A percentile compares a stretch with the other conserved stretches of the same genome.
Evolutionary conservation across 2,329 filamentous ascomycete species (phyloP).

Genomic region (Diaporthe ampelina): DNA sequence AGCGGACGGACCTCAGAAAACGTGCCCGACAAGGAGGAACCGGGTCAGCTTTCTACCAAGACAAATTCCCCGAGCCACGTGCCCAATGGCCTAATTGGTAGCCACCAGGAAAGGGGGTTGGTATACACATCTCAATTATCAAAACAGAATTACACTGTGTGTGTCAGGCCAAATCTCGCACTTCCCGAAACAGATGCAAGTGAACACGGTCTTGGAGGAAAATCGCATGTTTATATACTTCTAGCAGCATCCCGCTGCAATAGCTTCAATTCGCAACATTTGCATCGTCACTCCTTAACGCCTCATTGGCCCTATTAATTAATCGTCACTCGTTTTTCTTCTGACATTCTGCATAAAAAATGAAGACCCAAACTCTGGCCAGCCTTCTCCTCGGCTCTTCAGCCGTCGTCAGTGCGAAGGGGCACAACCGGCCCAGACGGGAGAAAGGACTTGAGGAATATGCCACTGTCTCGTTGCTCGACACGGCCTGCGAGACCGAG

Average conservation of each 20-base stretch:
- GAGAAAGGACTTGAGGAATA: neutral
- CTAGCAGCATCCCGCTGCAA: neutral
- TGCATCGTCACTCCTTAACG: neutral
- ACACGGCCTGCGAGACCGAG: conserved; percentile 26
- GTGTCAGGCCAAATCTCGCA: neutral
- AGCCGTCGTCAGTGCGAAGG: conserved; percentile 16
- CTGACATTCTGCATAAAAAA: neutral
- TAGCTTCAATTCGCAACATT: neutral
- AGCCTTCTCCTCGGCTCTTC: neutral
- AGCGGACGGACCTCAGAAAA: neutral
- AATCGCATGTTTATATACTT: conserved; percentile 7
- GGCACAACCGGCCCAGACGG: neutral
- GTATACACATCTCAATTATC: neutral
- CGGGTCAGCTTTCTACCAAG: neutral
- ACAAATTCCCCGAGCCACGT: neutral
- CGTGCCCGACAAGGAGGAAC: neutral
- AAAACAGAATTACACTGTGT: neutral
- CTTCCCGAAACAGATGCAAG: neutral
- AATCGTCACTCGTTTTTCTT: neutral
- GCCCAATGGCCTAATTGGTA: neutral
- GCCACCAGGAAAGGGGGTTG: conserved; percentile 1
- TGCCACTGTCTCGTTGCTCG: conserved; percentile 15
- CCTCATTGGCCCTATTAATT: neutral
- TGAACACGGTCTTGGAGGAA: neutral
- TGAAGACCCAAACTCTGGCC: neutral